These are phyloP conservation scores for Cyclanthera cordifolia DNA, from an alignment of 306 rosid genomes.

Conservation along the genomic window DNA sequence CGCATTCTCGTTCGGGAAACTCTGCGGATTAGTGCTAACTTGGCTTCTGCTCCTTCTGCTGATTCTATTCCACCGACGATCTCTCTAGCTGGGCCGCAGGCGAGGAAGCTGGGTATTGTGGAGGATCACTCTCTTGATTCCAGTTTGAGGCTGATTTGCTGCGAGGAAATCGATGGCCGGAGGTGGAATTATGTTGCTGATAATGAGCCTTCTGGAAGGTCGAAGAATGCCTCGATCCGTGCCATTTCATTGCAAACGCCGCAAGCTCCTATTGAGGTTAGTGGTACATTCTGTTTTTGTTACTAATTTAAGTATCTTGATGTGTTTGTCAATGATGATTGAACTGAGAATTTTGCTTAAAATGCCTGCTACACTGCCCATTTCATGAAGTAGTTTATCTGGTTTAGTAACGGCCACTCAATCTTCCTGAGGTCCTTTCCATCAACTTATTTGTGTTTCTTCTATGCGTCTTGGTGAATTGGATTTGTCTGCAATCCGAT, in stretches of 20 bases:
- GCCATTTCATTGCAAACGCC: constrained; percentile 56
- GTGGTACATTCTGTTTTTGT: background rate
- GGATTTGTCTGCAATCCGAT: background rate
- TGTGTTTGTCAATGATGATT: background rate
- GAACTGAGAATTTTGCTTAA: background rate
- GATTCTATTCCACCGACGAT: constrained; percentile 12
- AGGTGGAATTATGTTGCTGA: constrained; percentile 81
- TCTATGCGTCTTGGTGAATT: background rate
- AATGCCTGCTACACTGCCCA: background rate
- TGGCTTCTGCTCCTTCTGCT: constrained; percentile 44
- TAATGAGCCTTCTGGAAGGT: constrained; percentile 30
- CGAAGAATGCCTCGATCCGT: constrained; percentile 56
- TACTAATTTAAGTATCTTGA: background rate
- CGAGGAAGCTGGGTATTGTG: constrained; percentile 16
- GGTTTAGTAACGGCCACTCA: background rate
- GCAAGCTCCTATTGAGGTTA: constrained; percentile 52
- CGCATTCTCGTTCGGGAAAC: constrained; percentile 66
- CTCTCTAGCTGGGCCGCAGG: constrained; percentile 17
- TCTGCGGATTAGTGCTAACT: constrained; percentile 64
- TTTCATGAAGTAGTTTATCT: background rate
- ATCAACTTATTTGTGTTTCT: background rate
- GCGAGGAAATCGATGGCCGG: constrained; percentile 81
- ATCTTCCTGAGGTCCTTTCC: background rate
- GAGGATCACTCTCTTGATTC: constrained; percentile 31
- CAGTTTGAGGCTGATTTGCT: constrained; percentile 50